Evolutionary conservation across 139 green algal species (phyloP), one percentile per base, ranked within the genome.

Genomic region (Asterochloris erici): DNA sequence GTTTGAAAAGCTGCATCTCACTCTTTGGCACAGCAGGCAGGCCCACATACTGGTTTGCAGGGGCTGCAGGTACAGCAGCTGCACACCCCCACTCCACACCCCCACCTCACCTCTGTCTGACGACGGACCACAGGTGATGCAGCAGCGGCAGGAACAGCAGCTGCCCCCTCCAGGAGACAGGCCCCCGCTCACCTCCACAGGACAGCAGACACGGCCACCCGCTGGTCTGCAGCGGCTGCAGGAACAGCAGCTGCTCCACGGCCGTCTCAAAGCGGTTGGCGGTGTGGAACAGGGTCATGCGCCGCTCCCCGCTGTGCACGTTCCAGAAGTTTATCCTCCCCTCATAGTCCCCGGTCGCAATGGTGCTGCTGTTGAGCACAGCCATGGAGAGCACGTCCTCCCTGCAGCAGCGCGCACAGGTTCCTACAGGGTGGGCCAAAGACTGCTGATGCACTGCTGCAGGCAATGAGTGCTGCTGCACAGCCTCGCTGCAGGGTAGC

Each of bases 311-410:
- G 26, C 83, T 91, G 85, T 92, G 91, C 0, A 97, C 85, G 73
- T 91, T 90, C 91, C 93, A 97, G 15, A 97, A 79, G 79, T 89
- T 88, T 78, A 95, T 94, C 66, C 84, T 63, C 15, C 93, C 94
- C 68, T 95, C 90, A 79, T 95, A 96, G 75, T 96, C 93, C 14
- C 94, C 91, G 82, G 86, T 87, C 66, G 84, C 84, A 81, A 84
- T 82, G 82, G 83, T 21, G 81, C 23, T 19, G 73, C 74, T 61
- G 82, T 77, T 77, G 17, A 21, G 16, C n/a, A 73, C 78, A 11
- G 75, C 87, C 88, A 94, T 95, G 86, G 88, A 85, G 74, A 86
- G 82, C 83, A 97, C 91, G 87, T 95, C 94, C 73, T 95, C 89
- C 11, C 84, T 77, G 21, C 63, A 66, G 0, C 23, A 71, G 66